Evolutionary conservation across 805 yeast species (phyloP).

Genomic region (Ogataea angusta): DNA sequence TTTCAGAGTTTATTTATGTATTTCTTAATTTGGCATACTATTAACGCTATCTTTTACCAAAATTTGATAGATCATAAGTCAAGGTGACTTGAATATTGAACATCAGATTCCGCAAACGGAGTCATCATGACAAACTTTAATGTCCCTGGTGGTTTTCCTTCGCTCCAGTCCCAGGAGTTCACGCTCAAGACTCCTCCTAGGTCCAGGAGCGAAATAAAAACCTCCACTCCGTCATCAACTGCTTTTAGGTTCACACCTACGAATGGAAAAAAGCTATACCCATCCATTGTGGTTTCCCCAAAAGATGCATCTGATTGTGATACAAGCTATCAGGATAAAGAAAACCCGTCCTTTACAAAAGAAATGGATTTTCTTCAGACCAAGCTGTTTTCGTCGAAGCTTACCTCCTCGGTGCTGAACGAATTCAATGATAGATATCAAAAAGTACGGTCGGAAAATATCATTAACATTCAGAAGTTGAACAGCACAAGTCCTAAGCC

Average conservation of each 20-base stretch:
- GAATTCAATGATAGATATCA: slow-evolving; percentile 44
- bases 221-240: slow-evolving; percentile 24
- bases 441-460: slow-evolving; percentile 33
- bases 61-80: slow-evolving; percentile 1
- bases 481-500: slow-evolving; percentile 23
- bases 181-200: slow-evolving; percentile 19
- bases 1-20: slow-evolving; percentile 13
- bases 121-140: slow-evolving; percentile 7
- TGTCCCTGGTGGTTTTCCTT: slow-evolving; percentile 24
- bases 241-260: slow-evolving; percentile 32
- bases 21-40: slow-evolving; percentile 11
- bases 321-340: slow-evolving; percentile 30
- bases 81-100: background rate
- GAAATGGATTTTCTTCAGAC: slow-evolving; percentile 37
- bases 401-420: slow-evolving; percentile 42
- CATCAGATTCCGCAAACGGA: background rate
- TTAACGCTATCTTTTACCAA: slow-evolving; percentile 8
- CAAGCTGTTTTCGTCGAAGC: slow-evolving; percentile 45
- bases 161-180: slow-evolving; percentile 6
- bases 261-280: slow-evolving; percentile 28
- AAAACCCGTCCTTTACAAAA: slow-evolving; percentile 25
- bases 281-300: slow-evolving; percentile 17
- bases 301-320: slow-evolving; percentile 21
- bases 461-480: slow-evolving; percentile 24
- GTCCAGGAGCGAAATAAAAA: background rate